Conservation (phyloP, 768 basidiomycete species). For the Hortiboletus flavorubellus region DNA sequence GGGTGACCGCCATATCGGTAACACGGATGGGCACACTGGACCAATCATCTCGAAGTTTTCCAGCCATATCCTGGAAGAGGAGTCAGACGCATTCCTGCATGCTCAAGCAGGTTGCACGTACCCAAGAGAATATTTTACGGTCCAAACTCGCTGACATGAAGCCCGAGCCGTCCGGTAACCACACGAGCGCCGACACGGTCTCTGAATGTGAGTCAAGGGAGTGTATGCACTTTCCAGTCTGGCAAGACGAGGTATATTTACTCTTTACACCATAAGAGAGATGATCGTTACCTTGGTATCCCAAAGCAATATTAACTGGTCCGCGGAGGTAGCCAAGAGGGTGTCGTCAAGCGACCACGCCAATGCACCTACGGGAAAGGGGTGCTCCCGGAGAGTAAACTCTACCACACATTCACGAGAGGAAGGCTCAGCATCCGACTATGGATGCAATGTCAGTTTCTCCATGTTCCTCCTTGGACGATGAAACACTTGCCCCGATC, state of each 20-base stretch:
- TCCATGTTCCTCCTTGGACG: background rate
- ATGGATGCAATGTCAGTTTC: slow-evolving; percentile 6
- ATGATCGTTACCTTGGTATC: slow-evolving; percentile 66
- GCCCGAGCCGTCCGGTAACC: slow-evolving; percentile 85
- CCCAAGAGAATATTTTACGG: slow-evolving; percentile 81
- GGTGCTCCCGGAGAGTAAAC: slow-evolving; percentile 69
- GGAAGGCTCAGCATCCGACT: slow-evolving; percentile 48
- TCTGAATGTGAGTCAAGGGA: slow-evolving; percentile 72
- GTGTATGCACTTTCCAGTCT: slow-evolving; percentile 75
- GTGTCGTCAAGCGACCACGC: slow-evolving; percentile 93
- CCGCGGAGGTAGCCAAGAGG: slow-evolving; percentile 78
- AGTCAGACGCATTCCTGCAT: slow-evolving; percentile 7
- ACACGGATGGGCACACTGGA: slow-evolving; percentile 70
- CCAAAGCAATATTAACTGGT: slow-evolving; percentile 85
- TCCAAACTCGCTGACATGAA: slow-evolving; percentile 91
- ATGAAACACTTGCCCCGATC: slow-evolving; percentile 59
- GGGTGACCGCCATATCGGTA: slow-evolving; percentile 82
- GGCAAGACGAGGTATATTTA: slow-evolving; percentile 12
- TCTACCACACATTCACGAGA: slow-evolving; percentile 59
- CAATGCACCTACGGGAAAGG: slow-evolving; percentile 72
- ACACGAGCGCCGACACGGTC: slow-evolving; percentile 80
- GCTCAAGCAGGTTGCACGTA: slow-evolving; percentile 34
- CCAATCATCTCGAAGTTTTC: slow-evolving; percentile 71
- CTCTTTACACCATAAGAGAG: background rate
- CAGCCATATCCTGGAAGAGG: slow-evolving; percentile 61